These are phyloP conservation scores for Phallus indusiatus DNA, from an alignment of 768 basidiomycete species.

Conservation along the genomic window DNA sequence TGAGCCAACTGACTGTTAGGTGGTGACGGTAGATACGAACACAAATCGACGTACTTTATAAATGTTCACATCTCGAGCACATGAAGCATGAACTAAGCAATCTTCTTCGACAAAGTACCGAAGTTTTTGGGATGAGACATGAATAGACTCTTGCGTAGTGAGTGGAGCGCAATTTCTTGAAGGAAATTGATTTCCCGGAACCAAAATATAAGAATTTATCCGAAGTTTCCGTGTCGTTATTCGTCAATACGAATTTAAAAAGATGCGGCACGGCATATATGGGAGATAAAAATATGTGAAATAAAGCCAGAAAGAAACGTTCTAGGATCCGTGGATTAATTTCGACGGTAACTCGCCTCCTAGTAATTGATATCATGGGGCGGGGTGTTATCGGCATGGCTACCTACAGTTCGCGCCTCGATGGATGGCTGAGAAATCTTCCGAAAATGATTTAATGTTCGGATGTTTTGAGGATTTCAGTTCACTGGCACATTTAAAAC, in stretches of 20 bases:
- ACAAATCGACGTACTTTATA: background rate
- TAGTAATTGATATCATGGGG: background rate
- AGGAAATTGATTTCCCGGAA: background rate
- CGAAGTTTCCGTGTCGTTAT: background rate
- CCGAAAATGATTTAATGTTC: background rate
- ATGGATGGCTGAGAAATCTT: background rate
- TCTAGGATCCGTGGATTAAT: background rate
- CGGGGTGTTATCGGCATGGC: background rate
- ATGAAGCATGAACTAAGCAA: background rate
- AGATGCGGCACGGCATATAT: background rate
- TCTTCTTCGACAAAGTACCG: background rate
- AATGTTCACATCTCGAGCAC: background rate
- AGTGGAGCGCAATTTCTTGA: background rate
- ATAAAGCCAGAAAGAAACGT: background rate
- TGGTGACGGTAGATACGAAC: background rate
- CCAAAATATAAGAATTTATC: background rate
- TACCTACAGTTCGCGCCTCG: background rate
- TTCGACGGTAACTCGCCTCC: background rate
- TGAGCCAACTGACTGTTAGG: background rate
- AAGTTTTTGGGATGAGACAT: background rate
- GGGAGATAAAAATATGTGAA: background rate
- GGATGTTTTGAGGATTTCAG: no score
- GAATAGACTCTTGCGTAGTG: background rate
- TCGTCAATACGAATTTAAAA: background rate
- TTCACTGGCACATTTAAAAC: no score